Evolutionary conservation across 176 grass and related monocot species (phyloP).

Genomic region (Ananas comosus): DNA sequence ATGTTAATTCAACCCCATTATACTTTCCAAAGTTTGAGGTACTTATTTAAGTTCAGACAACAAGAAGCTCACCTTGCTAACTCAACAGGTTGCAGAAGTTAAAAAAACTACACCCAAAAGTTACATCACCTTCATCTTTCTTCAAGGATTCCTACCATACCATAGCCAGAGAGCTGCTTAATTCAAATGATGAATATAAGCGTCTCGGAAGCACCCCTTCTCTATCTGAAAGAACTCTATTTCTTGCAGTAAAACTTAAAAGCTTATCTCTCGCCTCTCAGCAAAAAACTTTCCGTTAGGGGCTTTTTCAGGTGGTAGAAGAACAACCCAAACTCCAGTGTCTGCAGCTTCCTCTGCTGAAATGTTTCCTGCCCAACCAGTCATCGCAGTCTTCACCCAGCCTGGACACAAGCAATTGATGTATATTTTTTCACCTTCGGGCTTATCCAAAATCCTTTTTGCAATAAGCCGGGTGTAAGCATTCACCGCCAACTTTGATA

Average conservation of each 20-base stretch:
- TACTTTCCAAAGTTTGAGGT: background rate
- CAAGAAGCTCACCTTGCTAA: background rate
- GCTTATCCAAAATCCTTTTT: conserved; percentile 27
- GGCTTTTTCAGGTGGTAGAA: conserved; percentile 33
- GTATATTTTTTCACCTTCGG: conserved; percentile 55
- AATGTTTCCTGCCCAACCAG: conserved; percentile 84
- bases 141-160: background rate
- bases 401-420: conserved; percentile 93
- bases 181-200: background rate
- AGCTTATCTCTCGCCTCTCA: conserved; percentile 72
- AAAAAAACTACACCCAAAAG: background rate
- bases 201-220: too few species aligned
- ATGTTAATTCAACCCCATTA: background rate
- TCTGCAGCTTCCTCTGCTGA: conserved; percentile 75
- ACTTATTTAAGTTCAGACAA: background rate
- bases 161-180: background rate
- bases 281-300: conserved; percentile 67
- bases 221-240: too few species aligned
- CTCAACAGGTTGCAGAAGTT: background rate
- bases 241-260: conserved; percentile 31
- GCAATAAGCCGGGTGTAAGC: conserved; percentile 54
- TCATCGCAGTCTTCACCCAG: conserved; percentile 93
- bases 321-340: conserved; percentile 58
- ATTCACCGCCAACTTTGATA: conserved; percentile 90
- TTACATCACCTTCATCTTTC: background rate